Base-by-base conservation (phyloP, 495 filamentous ascomycete genomes). In the Jackrogersella multiformis region DNA sequence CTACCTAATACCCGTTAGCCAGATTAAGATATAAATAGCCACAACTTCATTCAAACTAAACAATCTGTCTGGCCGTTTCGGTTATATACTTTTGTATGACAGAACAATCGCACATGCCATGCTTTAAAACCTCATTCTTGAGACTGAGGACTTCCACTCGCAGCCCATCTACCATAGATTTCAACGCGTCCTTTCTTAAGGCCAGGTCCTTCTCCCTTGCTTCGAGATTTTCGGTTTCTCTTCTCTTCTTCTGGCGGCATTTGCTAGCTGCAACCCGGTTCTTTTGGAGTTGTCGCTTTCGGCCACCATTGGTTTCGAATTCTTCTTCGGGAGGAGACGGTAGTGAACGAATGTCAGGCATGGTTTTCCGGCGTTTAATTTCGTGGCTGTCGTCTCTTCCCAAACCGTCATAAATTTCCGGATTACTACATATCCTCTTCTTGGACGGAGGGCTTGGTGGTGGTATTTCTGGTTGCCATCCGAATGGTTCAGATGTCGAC, bases 211-310 rank as follows among this genome's bases (percentile, higher is more conserved):
- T 56, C 20, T 46, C 59, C 59, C 15, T 44, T 20, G 7, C 23
- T 42, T 60, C 34, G 15, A 64, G 68, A 16, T 28, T 46, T 8
- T 15, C 46, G 9, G 51, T 46, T 5, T 59, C 54, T 21, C 23
- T 46, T 8, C 48, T 44, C 34, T 61, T 62, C 32, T 66, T 53
- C 23, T 34, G 13, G 1, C 59, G 59, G 41, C 53, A 52, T 20
- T 57, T 68, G 35, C 39, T 60, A n/a, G 54, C 68, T 5, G 64
- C 64, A 23, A 51, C 39, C 16, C 64, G 58, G 21, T 59, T 67
- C 24, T 71, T 59, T 39, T 63, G 12, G 26, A 34, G 52, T 16
- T 52, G 28, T 9, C 7, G 18, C 13, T 41, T 4, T 41, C 24
- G 38, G 24, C 18, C 6, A 4, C 26, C 26, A 2, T 16, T n/a